Conservation (phyloP, 2,329 filamentous ascomycete species). For the Simplicillium sp. region DNA sequence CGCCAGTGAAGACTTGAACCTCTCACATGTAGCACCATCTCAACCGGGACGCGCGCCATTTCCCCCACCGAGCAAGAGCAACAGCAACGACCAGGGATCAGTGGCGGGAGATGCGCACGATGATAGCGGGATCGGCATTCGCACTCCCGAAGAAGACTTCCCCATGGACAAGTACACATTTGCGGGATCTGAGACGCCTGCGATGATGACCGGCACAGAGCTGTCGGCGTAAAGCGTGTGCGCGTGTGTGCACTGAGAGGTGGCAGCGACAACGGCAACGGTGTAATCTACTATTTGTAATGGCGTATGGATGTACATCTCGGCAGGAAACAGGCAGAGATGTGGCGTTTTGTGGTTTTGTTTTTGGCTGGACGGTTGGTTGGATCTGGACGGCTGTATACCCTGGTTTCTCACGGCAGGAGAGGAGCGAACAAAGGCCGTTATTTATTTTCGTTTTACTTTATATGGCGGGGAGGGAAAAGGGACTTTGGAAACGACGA, state of each 20-base stretch:
- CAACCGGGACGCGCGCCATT: constrained; percentile 43
- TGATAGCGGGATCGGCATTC: constrained; percentile 67
- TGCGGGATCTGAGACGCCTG: constrained; percentile 23
- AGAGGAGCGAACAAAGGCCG: too few species aligned
- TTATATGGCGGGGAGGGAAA: too few species aligned
- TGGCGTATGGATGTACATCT: too few species aligned
- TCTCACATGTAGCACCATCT: constrained; percentile 34
- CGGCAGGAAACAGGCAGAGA: too few species aligned
- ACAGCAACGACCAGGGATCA: constrained; percentile 15
- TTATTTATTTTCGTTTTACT: too few species aligned
- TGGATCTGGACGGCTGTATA: too few species aligned
- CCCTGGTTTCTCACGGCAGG: too few species aligned
- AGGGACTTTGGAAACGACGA: too few species aligned
- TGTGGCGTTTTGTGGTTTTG: too few species aligned
- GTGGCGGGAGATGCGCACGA: constrained; percentile 46
- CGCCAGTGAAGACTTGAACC: constrained; percentile 33
- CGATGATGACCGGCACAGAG: constrained; percentile 20
- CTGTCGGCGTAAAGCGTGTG: constrained; percentile 11
- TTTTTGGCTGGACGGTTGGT: too few species aligned
- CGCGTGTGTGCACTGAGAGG: background rate
- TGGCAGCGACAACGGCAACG: background rate
- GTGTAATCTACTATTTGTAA: background rate
- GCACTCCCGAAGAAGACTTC: constrained; percentile 57
- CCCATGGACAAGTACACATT: constrained; percentile 50
- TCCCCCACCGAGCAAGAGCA: constrained; percentile 30